Conservation (phyloP, 2,329 filamentous ascomycete genomes). For the Passalora sequoiae region DNA sequence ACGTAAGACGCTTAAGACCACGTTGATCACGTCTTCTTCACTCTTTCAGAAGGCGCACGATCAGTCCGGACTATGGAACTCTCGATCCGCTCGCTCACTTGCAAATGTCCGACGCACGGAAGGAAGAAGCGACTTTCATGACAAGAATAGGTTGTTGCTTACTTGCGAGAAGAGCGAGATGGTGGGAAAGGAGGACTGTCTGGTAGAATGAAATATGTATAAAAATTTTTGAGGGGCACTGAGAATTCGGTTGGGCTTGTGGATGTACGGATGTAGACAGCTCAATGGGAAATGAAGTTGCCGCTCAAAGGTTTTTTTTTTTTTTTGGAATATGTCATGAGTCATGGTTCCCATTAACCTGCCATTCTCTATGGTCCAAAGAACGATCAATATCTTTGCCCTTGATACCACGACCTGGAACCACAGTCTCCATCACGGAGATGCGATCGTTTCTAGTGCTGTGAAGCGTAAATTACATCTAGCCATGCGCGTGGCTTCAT, state of each 20-base stretch:
- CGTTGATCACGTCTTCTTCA: slow-evolving; percentile 33
- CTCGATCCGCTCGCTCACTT: background rate
- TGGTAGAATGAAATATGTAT: slow-evolving; percentile 22
- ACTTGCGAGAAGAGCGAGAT: background rate
- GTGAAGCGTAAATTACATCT: too few species aligned
- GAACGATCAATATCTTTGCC: too few species aligned
- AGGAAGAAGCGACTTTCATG: background rate
- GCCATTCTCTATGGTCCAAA: too few species aligned
- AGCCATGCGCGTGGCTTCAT: too few species aligned
- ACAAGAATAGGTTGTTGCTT: background rate
- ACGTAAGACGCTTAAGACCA: slow-evolving; percentile 16
- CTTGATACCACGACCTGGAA: too few species aligned
- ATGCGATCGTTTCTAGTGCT: too few species aligned
- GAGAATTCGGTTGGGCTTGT: too few species aligned
- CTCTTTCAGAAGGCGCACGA: slow-evolving; percentile 28
- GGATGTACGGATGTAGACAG: background rate
- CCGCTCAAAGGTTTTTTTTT: too few species aligned
- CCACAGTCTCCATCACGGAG: too few species aligned
- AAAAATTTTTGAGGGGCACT: slow-evolving; percentile 10
- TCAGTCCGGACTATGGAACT: slow-evolving; percentile 25
- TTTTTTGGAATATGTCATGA: too few species aligned
- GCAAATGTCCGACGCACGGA: background rate
- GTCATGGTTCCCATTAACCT: too few species aligned
- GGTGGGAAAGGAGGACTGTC: slow-evolving; percentile 8
- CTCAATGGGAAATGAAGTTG: background rate